Evolutionary conservation across 768 basidiomycete species (phyloP).

Genomic region (Cyclocybe cylindracea): DNA sequence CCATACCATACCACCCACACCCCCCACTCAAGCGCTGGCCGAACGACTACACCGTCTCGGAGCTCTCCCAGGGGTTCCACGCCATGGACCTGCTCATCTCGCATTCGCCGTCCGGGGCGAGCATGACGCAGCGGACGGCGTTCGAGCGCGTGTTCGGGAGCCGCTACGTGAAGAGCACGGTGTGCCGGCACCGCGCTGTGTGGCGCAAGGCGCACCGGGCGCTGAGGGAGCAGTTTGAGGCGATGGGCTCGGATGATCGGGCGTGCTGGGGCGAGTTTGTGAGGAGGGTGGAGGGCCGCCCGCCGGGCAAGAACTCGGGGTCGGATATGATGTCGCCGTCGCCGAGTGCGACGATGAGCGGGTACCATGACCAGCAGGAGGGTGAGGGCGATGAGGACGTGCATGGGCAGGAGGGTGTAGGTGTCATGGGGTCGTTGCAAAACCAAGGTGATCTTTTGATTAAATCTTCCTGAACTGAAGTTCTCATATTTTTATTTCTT

Average conservation of each 20-base stretch:
- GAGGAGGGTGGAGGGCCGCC: constrained; percentile 56
- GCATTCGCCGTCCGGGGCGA: constrained; percentile 35
- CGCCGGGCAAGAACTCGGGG: constrained; percentile 25
- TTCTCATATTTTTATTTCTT: neutral
- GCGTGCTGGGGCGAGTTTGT: constrained; percentile 75
- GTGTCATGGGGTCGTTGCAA: constrained; percentile 29
- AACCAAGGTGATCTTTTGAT: constrained; percentile 17
- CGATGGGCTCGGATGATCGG: constrained; percentile 53
- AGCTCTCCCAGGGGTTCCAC: constrained; percentile 62
- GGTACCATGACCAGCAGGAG: constrained; percentile 17
- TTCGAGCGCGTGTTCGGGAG: constrained; percentile 73
- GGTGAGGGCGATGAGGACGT: constrained; percentile 19
- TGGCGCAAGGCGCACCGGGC: constrained; percentile 57
- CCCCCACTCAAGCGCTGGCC: constrained; percentile 76
- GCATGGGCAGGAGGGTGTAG: constrained; percentile 20
- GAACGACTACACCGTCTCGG: constrained; percentile 72
- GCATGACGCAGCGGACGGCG: constrained; percentile 62
- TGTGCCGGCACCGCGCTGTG: constrained; percentile 69
- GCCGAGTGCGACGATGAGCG: constrained; percentile 6
- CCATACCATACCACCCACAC: constrained; percentile 56
- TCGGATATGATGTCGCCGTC: constrained; percentile 17
- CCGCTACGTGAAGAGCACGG: constrained; percentile 73
- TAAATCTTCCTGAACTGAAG: neutral
- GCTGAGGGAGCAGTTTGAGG: constrained; percentile 52
- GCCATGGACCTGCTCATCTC: constrained; percentile 45